Base-by-base conservation (phyloP, 2,329 filamentous ascomycete genomes). In the Sporothrix phasma region DNA sequence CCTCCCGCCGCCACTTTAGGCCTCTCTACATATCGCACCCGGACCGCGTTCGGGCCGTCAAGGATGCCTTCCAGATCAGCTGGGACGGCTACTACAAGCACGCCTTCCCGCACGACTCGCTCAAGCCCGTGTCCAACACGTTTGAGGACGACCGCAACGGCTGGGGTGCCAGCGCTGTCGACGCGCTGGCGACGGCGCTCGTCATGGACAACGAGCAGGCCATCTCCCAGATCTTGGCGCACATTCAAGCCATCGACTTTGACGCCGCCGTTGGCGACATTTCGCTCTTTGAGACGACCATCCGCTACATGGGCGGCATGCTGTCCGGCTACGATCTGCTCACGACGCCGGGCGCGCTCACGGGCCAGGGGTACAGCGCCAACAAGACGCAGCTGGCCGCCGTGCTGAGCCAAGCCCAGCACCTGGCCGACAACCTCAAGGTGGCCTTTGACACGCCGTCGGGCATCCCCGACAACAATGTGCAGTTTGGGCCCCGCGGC, bases 221-320 rank as follows among this genome's bases (percentile, higher is more conserved):
- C 26, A 85, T 94, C 15, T 77, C 86, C 47, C 78, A 85, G 62
- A 92, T 95, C 67, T 74, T 96, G 22, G 78, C 87, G 5, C 87
- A 86, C 71, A 82, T 96, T 53, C 81, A 84, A 0, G 82, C 76
- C 0, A 87, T 95, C 70, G 79, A 95, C 74, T 96, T 90, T 71
- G 81, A 81, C 47, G 77, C 79, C 11, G 89, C 87, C 0, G 70
- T 78, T 2, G 74, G 79, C 1, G 75, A 79, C 10, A 85, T 96
- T 58, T 93, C 88, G 43, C 75, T 96, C 7, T 96, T 96, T 70
- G 92, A 96, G 75, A 95, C 90, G 0, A 96, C 90, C 0, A 96
- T 96, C 71, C 86, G 92, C 31, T 96, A 96, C 70, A 77, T 96
- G 0, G 92, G 84, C 10, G 92, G 91, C 17, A 80, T 96, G 70